Evolutionary conservation across 2,329 filamentous ascomycete genomes (phyloP).

Genomic region (Fusarium dimerum): DNA sequence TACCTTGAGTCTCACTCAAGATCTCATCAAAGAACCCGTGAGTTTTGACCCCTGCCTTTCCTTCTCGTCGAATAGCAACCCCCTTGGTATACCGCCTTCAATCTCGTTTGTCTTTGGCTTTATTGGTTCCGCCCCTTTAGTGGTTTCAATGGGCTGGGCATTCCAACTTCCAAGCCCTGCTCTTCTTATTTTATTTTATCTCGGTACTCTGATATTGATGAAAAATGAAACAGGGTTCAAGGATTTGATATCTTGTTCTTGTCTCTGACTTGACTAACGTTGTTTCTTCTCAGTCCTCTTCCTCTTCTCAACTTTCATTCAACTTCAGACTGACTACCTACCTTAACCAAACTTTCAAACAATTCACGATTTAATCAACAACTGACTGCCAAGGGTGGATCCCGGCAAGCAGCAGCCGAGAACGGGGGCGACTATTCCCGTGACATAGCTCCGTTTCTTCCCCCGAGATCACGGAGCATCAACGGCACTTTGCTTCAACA

Average conservation of each 20-base stretch:
- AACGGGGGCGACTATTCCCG: conserved; percentile 15
- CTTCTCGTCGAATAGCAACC: background rate
- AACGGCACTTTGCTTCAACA: conserved; percentile 15
- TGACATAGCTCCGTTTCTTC: conserved; percentile 21
- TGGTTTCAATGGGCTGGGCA: background rate
- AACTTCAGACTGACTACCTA: background rate
- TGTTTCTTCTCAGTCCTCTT: background rate
- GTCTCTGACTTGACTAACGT: background rate
- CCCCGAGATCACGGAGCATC: conserved; percentile 27
- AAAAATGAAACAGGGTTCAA: background rate
- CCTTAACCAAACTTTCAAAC: too few species aligned
- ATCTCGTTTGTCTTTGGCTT: background rate
- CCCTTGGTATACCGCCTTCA: background rate
- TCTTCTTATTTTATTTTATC: conserved; percentile 1
- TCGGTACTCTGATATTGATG: conserved; percentile 1
- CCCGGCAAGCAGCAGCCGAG: conserved; percentile 29
- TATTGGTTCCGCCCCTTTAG: background rate
- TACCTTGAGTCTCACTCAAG: too few species aligned
- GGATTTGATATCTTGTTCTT: background rate
- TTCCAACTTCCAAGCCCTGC: background rate
- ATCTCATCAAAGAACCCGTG: too few species aligned
- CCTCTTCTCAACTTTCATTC: background rate
- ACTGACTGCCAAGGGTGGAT: conserved; percentile 27
- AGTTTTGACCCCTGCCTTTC: too few species aligned
- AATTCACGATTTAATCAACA: background rate